These are phyloP conservation scores for Fistulinella cinereoalba DNA, from an alignment of 1,284 basidiomycete genomes.

Conservation along the genomic window DNA sequence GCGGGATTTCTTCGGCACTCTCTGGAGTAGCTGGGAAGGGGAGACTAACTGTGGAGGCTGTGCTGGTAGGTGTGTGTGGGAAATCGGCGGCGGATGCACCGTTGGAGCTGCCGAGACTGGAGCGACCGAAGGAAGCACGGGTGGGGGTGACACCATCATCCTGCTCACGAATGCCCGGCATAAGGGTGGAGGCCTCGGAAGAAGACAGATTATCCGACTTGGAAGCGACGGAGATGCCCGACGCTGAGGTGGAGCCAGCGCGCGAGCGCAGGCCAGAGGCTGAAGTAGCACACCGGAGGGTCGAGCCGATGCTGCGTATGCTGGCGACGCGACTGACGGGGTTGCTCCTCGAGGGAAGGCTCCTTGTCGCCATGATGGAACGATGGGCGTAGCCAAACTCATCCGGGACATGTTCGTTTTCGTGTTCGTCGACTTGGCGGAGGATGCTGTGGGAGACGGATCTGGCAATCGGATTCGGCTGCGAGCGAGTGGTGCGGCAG, in stretches of 20 bases:
- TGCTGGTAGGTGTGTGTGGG: conserved; percentile 35
- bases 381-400: conserved; percentile 25
- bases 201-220: conserved; percentile 8
- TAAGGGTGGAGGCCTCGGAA: conserved; percentile 14
- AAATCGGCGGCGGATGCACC: conserved; percentile 15
- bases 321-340: conserved; percentile 24
- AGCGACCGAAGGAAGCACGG: conserved; percentile 26
- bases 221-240: conserved; percentile 15
- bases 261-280: conserved; percentile 9
- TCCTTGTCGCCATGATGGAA: conserved; percentile 12
- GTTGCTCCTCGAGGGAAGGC: conserved; percentile 26
- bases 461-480: conserved; percentile 27
- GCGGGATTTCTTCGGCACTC: conserved; percentile 22
- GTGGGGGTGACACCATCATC: conserved; percentile 31
- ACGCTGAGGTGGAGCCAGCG: conserved; percentile 19
- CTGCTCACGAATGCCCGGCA: conserved; percentile 30
- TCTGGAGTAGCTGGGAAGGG: conserved; percentile 45
- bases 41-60: conserved; percentile 43
- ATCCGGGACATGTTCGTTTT: conserved; percentile 10
- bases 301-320: conserved; percentile 22
- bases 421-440: conserved; percentile 28
- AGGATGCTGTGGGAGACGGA: conserved; percentile 34
- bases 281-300: conserved; percentile 3
- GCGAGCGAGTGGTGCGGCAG: conserved; percentile 14
- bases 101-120: conserved; percentile 27